phyloP scores from a whole-genome alignment of 2,329 filamentous ascomycete species.

The Neopestalotiopsis sp. region DNA sequence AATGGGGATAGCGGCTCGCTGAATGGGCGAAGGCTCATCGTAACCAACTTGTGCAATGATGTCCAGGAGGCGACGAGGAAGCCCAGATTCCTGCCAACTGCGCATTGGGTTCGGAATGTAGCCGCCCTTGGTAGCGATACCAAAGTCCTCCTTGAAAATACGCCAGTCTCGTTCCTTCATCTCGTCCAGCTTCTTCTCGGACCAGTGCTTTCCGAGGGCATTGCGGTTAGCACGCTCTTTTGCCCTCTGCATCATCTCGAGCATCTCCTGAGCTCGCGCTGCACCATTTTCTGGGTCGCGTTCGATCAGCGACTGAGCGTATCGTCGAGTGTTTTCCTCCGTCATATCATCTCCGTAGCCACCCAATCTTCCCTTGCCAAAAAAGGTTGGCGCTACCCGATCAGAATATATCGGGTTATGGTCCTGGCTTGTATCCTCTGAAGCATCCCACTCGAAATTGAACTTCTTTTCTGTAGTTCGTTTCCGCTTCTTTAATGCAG shows the following conservation, averaged over 20 bases:
- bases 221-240: conserved; percentile 76
- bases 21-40: conserved; percentile 87
- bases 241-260: conserved; percentile 83
- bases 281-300: conserved; percentile 78
- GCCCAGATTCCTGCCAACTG: conserved; percentile 83
- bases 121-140: conserved; percentile 92
- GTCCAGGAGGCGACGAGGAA: conserved; percentile 79
- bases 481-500: conserved; percentile 93
- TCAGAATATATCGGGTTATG: conserved; percentile 83
- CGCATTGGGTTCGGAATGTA: conserved; percentile 95
- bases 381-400: conserved; percentile 71
- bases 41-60: conserved; percentile 89
- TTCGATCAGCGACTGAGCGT: conserved; percentile 74
- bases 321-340: conserved; percentile 60
- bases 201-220: conserved; percentile 91
- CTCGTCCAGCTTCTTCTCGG: conserved; percentile 86
- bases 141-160: conserved; percentile 99
- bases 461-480: conserved; percentile 96
- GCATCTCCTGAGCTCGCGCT: conserved; percentile 76
- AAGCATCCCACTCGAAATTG: conserved; percentile 97
- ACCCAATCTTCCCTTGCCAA: conserved; percentile 46
- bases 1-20: conserved; percentile 93
- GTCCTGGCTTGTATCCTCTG: conserved; percentile 87
- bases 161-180: conserved; percentile 99
- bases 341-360: conserved; percentile 60